These are phyloP conservation scores for Boletus subcaerulescens DNA, from an alignment of 768 basidiomycete genomes.

Conservation along the genomic window DNA sequence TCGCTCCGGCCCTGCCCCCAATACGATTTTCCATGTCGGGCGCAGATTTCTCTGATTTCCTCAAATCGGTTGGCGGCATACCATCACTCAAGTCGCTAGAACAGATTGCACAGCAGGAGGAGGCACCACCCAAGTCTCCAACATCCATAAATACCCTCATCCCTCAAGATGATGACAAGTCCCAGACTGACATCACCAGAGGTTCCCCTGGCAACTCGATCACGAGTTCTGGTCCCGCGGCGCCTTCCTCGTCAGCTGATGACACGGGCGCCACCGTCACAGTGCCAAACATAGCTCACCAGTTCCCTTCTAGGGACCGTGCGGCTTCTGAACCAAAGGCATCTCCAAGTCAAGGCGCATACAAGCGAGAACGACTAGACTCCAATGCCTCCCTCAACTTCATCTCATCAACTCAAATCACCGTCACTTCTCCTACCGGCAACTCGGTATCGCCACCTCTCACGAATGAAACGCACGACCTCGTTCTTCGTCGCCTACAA, in stretches of 20 bases:
- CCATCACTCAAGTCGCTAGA: conserved; percentile 47
- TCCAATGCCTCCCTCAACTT: conserved; percentile 24
- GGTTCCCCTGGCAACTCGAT: neutral
- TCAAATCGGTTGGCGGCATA: conserved; percentile 55
- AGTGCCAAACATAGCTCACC: conserved; percentile 11
- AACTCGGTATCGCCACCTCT: conserved; percentile 26
- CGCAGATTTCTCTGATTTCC: conserved; percentile 75
- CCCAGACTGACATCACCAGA: neutral
- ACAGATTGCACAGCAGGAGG: conserved; percentile 42
- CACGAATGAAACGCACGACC: conserved; percentile 39
- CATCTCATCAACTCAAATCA: conserved; percentile 35
- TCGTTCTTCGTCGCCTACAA: conserved; percentile 50
- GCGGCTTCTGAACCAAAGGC: conserved; percentile 35
- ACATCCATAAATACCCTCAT: conserved; percentile 18
- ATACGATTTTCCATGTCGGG: conserved; percentile 89
- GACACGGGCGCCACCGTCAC: conserved; percentile 11
- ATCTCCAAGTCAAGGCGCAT: conserved; percentile 1
- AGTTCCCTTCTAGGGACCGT: conserved; percentile 18
- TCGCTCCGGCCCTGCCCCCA: conserved; percentile 83
- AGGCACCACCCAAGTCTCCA: conserved; percentile 29
- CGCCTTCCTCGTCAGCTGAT: neutral
- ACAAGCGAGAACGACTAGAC: conserved; percentile 23
- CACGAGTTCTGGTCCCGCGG: neutral
- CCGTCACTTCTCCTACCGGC: conserved; percentile 42
- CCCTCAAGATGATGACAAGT: conserved; percentile 4